phyloP scores from a whole-genome alignment of 352 stramenopile genomes.

The Phytopythium helicoides region DNA sequence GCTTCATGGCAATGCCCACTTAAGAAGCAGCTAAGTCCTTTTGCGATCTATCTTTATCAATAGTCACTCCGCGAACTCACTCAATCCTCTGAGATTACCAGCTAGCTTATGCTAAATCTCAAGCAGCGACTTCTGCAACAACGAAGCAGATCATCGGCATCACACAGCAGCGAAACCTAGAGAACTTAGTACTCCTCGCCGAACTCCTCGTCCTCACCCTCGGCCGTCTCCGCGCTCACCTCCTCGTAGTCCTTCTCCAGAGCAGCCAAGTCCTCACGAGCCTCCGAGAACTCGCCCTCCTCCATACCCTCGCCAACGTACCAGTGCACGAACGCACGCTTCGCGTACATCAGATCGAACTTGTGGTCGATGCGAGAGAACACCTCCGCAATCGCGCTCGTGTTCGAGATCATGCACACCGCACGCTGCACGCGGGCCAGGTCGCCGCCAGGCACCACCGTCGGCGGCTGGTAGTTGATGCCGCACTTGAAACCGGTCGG shows the following conservation, averaged over 20 bases:
- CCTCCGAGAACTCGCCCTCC: conserved; percentile 99
- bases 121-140: too few species aligned
- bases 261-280: conserved; percentile 97
- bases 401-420: conserved; percentile 99
- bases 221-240: conserved; percentile 96
- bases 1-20: too few species aligned
- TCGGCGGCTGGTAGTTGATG: conserved; percentile 99
- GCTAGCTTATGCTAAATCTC: too few species aligned
- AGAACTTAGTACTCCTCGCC: conserved; percentile 90
- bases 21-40: too few species aligned
- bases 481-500: conserved; percentile 99
- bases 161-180: too few species aligned
- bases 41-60: too few species aligned
- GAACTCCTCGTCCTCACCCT: conserved; percentile 94
- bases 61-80: too few species aligned
- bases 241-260: conserved; percentile 99
- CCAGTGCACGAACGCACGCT: conserved; percentile 99
- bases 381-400: conserved; percentile 97
- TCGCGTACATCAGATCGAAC: conserved; percentile 99
- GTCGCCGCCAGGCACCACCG: conserved; percentile 95
- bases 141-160: too few species aligned
- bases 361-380: conserved; percentile 99
- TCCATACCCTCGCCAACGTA: conserved; percentile 99
- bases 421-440: conserved; percentile 96
- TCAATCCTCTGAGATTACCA: too few species aligned